These are phyloP conservation scores for Rhizoclosmatium globosum DNA, from an alignment of 192 early-diverging fungal genomes.

Conservation along the genomic window DNA sequence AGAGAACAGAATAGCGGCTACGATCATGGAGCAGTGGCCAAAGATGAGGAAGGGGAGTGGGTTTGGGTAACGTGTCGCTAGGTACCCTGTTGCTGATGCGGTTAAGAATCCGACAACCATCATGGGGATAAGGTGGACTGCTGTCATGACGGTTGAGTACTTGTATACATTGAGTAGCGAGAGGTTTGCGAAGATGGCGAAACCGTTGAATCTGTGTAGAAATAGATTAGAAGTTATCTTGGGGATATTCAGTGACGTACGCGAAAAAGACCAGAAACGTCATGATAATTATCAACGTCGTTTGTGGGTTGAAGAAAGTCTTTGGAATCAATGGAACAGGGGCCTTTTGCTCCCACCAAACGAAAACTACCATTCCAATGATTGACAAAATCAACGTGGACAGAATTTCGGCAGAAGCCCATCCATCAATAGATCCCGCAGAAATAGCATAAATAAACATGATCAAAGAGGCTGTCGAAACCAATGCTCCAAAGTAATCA, in stretches of 20 bases:
- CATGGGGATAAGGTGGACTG: constrained; percentile 27
- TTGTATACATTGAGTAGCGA: constrained; percentile 9
- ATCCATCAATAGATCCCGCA: background rate
- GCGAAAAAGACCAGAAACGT: constrained; percentile 16
- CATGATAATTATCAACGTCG: constrained; percentile 5
- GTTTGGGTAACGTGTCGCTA: constrained; percentile 9
- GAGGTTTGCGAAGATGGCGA: constrained; percentile 17
- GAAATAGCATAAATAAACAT: constrained; percentile 23
- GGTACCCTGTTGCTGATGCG: constrained; percentile 9
- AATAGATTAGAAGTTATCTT: no score
- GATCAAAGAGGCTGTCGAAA: constrained; percentile 43
- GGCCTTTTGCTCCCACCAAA: constrained; percentile 12
- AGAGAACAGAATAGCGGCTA: constrained; percentile 4
- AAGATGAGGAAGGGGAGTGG: constrained; percentile 21
- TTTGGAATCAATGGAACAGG: background rate
- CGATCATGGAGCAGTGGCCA: constrained; percentile 11
- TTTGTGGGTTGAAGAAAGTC: constrained; percentile 6
- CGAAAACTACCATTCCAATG: constrained; percentile 1
- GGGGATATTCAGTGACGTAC: no score
- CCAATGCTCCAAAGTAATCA: constrained; percentile 39
- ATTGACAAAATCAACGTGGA: constrained; percentile 3
- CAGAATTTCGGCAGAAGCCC: background rate
- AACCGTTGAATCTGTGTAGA: constrained; percentile 3
- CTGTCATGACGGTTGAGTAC: constrained; percentile 15
- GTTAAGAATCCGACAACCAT: constrained; percentile 26